phyloP scores from a whole-genome alignment of 495 filamentous ascomycete species.

The Poronia punctata region DNA sequence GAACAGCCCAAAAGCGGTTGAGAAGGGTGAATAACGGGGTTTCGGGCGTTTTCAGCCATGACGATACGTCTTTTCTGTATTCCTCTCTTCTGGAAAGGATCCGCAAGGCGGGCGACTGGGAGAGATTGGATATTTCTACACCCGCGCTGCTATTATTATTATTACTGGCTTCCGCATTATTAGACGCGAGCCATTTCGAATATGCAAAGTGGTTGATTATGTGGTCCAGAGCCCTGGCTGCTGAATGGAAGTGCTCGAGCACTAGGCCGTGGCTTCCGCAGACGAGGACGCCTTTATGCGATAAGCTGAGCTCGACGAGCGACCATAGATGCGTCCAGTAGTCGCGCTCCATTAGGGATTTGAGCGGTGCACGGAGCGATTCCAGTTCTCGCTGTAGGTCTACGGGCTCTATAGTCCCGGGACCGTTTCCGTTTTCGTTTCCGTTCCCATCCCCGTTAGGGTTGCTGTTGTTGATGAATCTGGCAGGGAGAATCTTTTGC shows the following conservation, averaged over 20 bases:
- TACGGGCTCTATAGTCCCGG: conserved; percentile 2
- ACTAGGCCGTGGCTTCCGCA: conserved; percentile 6
- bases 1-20: conserved; percentile 1
- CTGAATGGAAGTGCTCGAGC: conserved; percentile 8
- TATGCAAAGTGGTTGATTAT: conserved; percentile 13
- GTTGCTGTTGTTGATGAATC: neutral
- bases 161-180: no score
- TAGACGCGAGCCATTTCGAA: conserved; percentile 10
- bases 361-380: conserved; percentile 7
- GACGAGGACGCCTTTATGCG: conserved; percentile 4
- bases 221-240: conserved; percentile 9
- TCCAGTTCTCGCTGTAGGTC: conserved; percentile 10
- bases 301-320: conserved; percentile 7
- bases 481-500: conserved; percentile 8
- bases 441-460: no score
- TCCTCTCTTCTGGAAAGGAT: conserved; percentile 3
- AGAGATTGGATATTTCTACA: conserved; percentile 10
- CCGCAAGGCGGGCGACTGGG: conserved; percentile 7
- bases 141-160: conserved; percentile 2
- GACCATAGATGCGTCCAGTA: conserved; percentile 12
- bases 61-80: conserved; percentile 3
- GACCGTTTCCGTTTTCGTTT: no score
- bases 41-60: conserved; percentile 7
- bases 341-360: conserved; percentile 8
- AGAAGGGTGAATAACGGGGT: conserved; percentile 7